Evolutionary conservation across 2,329 filamentous ascomycete species (phyloP).

Genomic region (Dactylellina sp.): DNA sequence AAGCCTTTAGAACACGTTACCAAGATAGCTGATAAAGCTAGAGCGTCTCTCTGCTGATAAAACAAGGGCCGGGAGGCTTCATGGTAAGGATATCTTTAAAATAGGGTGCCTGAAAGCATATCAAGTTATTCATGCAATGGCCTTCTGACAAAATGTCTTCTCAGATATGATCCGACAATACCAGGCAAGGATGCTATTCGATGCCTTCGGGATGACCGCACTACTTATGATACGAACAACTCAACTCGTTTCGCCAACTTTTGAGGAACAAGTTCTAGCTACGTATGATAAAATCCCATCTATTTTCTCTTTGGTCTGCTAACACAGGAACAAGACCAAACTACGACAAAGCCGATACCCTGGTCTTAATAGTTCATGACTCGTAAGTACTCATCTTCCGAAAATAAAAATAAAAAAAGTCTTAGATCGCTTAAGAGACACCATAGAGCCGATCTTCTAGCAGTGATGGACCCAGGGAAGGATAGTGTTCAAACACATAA

Average conservation of each 20-base stretch:
- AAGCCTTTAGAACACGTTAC: constrained; percentile 6
- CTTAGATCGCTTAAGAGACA: not conserved
- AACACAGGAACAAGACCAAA: constrained; percentile 68
- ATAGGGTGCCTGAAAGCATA: not conserved
- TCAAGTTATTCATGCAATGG: not conserved
- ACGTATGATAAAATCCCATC: constrained; percentile 70
- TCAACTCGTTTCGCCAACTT: constrained; percentile 74
- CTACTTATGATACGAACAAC: constrained; percentile 81
- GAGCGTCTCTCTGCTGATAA: constrained; percentile 54
- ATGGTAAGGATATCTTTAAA: constrained; percentile 32
- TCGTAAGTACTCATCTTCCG: constrained; percentile 71
- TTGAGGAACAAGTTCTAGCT: constrained; percentile 86
- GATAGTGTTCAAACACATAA: constrained; percentile 82
- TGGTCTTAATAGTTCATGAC: constrained; percentile 91
- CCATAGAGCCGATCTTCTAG: constrained; percentile 40
- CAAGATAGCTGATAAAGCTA: constrained; percentile 44
- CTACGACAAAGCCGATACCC: constrained; percentile 73
- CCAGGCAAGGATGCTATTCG: constrained; percentile 77
- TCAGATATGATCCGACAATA: constrained; percentile 79
- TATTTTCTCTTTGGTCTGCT: constrained; percentile 9
- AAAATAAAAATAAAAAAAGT: not conserved
- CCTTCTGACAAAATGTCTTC: constrained; percentile 55
- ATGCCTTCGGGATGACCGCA: constrained; percentile 80
- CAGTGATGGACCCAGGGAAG: constrained; percentile 67
- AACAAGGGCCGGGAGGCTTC: constrained; percentile 39